Evolutionary conservation across 2,329 filamentous ascomycete species (phyloP), one percentile per base, ranked within the genome.

Genomic region (Curvularia sp.): DNA sequence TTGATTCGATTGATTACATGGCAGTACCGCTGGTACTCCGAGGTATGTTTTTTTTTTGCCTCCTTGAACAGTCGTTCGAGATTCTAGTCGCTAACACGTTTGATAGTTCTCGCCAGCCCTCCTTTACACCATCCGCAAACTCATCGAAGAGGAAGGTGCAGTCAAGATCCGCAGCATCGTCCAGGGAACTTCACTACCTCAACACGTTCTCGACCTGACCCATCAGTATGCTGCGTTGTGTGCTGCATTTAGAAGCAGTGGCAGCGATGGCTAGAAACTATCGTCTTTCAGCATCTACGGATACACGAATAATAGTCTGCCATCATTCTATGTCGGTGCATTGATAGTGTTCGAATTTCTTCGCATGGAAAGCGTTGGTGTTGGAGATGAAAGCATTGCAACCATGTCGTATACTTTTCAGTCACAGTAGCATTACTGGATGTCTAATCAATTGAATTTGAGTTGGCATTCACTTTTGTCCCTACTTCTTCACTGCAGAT

Each of bases 21-120:
- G 95, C 95, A 99, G 80, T 99, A 97, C 80, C 86, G 95, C 67
- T 99, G 95, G 95, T 99, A 99, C 81, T 97, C 93, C 55, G 95
- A 99, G 85, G 87, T 89, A 67, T 21, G 66, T 62, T 21, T 15
- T 25, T 23, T 23, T 45, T n/a, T 34, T 27, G 27, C 18, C 18
- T 30, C 5, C 19, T 5, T 19, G 15, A 25, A 1, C 18, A 5
- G 12, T 12, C n/a, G 7, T 15, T n/a, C 28, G 13, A 1, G 1
- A 23, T 25, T 1, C 0, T 5, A 15, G 21, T 43, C 46, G 28
- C 63, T 63, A 54, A 64, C 47, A 19, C 7, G 15, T 13, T 9
- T 3, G 1, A 27, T 59, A 89, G 87, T 99, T 99, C 80, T 97
- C 93, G 18, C 95, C 95, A 0, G 89, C 93, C 64, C 84, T 99